phyloP scores from a whole-genome alignment of 805 yeast genomes.

The Komagataella mondaviorum region DNA sequence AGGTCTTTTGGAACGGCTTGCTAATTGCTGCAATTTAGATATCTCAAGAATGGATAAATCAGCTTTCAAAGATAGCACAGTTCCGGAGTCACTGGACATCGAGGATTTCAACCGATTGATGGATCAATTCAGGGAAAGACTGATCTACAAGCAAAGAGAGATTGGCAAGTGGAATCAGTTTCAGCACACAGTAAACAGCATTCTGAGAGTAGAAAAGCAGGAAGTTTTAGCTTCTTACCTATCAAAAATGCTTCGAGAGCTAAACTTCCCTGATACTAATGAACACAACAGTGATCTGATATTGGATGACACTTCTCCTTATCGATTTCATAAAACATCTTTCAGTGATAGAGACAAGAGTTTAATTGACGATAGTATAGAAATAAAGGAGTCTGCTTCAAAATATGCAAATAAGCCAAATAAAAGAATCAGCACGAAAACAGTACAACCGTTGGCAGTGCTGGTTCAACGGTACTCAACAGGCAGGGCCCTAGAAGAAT shows the following conservation, averaged over 20 bases:
- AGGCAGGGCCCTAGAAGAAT: constrained; percentile 11
- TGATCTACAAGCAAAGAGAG: neutral
- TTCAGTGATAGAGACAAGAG: neutral
- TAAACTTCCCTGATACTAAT: neutral
- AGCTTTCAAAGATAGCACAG: neutral
- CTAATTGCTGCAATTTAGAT: neutral
- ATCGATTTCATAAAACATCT: neutral
- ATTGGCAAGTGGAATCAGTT: constrained; percentile 7
- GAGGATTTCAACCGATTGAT: constrained; percentile 4
- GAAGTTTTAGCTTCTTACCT: constrained; percentile 11
- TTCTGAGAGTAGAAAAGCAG: constrained; percentile 5
- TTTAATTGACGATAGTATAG: neutral
- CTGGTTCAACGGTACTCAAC: neutral
- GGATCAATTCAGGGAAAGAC: neutral
- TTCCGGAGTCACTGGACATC: neutral
- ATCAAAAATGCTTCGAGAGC: neutral
- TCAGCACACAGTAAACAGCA: constrained; percentile 10
- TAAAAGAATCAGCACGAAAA: neutral
- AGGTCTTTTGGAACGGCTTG: neutral
- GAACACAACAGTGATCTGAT: neutral
- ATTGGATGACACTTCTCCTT: neutral
- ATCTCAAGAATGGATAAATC: neutral
- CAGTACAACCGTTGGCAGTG: neutral
- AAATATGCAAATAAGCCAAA: neutral
- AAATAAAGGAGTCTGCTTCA: neutral